These are phyloP conservation scores for Aurinia saxatilis DNA, from an alignment of 345 rosid species.

Conservation along the genomic window DNA sequence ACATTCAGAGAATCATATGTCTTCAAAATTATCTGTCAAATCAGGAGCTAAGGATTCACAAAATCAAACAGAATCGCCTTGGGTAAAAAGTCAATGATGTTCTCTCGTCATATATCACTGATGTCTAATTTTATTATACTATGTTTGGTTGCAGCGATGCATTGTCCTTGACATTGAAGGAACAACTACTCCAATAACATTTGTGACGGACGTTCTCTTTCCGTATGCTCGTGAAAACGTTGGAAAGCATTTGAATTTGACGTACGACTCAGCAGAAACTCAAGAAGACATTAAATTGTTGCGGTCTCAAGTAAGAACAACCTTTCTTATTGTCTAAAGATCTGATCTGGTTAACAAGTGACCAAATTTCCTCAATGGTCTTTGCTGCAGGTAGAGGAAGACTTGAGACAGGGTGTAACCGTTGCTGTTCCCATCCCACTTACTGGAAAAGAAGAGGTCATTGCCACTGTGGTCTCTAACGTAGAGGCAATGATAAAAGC, in stretches of 20 bases:
- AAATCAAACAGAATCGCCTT: conserved; percentile 31
- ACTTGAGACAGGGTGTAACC: conserved; percentile 57
- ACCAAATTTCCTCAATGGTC: conserved; percentile 13
- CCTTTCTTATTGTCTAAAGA: not conserved
- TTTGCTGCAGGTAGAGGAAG: conserved; percentile 60
- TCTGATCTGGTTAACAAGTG: not conserved
- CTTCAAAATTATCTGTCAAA: conserved; percentile 30
- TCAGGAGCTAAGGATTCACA: conserved; percentile 41
- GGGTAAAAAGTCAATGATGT: conserved; percentile 31
- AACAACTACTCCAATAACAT: conserved; percentile 92
- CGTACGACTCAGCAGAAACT: conserved; percentile 73
- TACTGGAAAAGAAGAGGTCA: conserved; percentile 65
- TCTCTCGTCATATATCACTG: not conserved
- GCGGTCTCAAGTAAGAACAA: conserved; percentile 52
- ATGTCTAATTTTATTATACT: not conserved
- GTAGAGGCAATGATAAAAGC: conserved; percentile 92
- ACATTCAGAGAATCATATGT: conserved; percentile 28
- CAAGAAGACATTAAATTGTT: conserved; percentile 67
- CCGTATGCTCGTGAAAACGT: conserved; percentile 89
- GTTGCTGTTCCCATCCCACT: conserved; percentile 68
- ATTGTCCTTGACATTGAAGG: conserved; percentile 97
- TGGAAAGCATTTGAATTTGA: conserved; percentile 65
- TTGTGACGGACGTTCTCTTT: conserved; percentile 84
- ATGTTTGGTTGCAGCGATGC: conserved; percentile 52
- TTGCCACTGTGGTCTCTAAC: conserved; percentile 78